Base-by-base conservation (phyloP, 2,329 filamentous ascomycete genomes). In the Phaeosphaeriaceae sp. region DNA sequence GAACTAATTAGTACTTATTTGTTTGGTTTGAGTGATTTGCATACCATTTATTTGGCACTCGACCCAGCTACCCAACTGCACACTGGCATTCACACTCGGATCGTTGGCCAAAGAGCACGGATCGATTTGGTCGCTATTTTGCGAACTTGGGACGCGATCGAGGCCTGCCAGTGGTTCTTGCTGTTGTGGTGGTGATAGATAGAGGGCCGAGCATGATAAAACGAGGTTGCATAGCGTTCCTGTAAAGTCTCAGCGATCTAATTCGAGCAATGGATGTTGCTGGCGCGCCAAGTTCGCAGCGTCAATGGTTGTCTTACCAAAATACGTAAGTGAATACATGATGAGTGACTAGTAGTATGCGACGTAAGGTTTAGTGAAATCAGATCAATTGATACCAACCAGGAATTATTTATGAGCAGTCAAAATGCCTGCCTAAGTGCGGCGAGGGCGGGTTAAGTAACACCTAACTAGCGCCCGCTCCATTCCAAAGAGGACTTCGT, bases 11-110 rank as follows among this genome's bases (percentile, higher is more conserved):
- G 47, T n/a, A n/a, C 3, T 5, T 13, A 62, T 40, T 46, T n/a
- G 21, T 25, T 36, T 36, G 44, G 6, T 25, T 24, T 9, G 13
- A 25, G 21, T 44, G 27, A 21, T 3, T n/a, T 9, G 13, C 17
- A 17, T 25, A 74, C 71, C 64, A 41, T 75, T 75, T 1, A 72
- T 65, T 21, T 71, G 68, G 41, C 73, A 75, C 57, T 74, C 70
- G 13, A 74, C 24, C 73, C 73, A 75, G 42, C 60, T 72, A 17
- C 62, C 65, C 4, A 75, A 61, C 48, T 72, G 69, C 6, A 72
- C 59, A 46, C 68, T 72, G 25, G 70, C 66, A 53, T 75, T 75
- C 10, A 58, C 68, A 24, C 21, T 54, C 1, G 61, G 53, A 1
- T 65, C 66, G 24, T 70, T 61, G 15, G 61, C 67, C 5, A 72